Percentiles rank a stretch among this genome's conserved stretches.
phyloP scores from a whole-genome alignment of 1,284 basidiomycete genomes.

The Bjerkandera adusta region DNA sequence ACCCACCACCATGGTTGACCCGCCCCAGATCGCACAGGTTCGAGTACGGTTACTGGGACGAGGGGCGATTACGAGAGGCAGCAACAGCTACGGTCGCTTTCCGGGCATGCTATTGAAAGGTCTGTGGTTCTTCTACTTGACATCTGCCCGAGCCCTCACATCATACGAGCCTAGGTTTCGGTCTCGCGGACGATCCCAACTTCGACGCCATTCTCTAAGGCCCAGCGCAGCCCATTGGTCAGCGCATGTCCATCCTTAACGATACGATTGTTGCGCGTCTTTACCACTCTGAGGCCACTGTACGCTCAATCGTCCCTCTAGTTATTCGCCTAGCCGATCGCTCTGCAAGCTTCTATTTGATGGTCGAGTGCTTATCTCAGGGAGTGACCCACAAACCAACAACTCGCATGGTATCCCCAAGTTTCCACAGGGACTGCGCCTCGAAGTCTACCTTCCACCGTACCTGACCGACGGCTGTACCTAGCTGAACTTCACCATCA shows the following conservation, averaged over 20 bases:
- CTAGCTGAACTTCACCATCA: constrained; percentile 57
- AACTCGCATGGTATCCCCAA: constrained; percentile 30
- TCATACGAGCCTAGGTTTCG: no score
- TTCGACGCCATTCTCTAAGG: constrained; percentile 66
- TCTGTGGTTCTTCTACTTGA: no score
- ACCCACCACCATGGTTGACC: no score
- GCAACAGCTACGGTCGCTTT: no score
- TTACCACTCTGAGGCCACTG: constrained; percentile 74
- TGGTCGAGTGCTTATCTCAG: constrained; percentile 69
- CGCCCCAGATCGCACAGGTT: no score
- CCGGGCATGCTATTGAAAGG: no score
- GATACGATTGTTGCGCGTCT: constrained; percentile 76
- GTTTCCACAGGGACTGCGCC: constrained; percentile 67
- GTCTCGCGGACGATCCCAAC: constrained; percentile 64
- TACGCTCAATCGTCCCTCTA: constrained; percentile 14
- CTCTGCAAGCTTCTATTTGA: constrained; percentile 50
- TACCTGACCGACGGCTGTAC: constrained; percentile 58
- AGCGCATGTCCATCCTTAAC: constrained; percentile 63
- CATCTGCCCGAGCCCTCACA: no score
- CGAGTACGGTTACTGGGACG: no score
- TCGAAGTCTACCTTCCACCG: constrained; percentile 76
- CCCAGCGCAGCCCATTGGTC: constrained; percentile 53
- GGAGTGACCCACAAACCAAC: constrained; percentile 64
- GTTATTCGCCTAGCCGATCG: constrained; percentile 20
- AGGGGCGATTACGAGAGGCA: no score